Evolutionary conservation across 371 early-diverging fungal genomes (phyloP).

Genomic region (Mortierella sp.): DNA sequence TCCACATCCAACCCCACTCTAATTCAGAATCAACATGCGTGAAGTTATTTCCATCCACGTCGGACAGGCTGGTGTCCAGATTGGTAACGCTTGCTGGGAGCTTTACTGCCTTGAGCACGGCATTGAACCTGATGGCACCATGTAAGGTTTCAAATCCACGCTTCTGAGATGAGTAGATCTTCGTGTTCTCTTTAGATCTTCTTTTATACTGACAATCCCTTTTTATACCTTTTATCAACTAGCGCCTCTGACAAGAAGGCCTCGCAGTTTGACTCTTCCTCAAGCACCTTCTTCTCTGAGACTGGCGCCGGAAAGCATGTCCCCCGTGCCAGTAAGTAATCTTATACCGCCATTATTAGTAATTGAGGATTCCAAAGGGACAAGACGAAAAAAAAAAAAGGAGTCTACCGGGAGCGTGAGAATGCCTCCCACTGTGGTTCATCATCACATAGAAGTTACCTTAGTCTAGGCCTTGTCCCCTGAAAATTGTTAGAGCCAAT

Average conservation of each 20-base stretch:
- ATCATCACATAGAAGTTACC: background rate
- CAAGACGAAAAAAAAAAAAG: background rate
- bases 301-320: conserved; percentile 99
- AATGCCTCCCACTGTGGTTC: background rate
- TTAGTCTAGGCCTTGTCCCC: conserved; percentile 5
- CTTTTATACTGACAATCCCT: background rate
- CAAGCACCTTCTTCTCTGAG: conserved; percentile 97
- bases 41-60: conserved; percentile 56
- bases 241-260: conserved; percentile 67
- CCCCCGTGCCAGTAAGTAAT: conserved; percentile 80
- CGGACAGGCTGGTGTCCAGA: conserved; percentile 93
- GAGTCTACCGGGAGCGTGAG: conserved; percentile 8
- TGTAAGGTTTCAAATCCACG: conserved; percentile 50
- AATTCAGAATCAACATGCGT: conserved; percentile 33
- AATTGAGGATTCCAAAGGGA: background rate
- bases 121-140: conserved; percentile 88
- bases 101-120: conserved; percentile 98
- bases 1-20: background rate
- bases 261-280: conserved; percentile 79
- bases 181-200: background rate
- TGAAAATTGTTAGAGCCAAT: background rate
- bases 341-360: conserved; percentile 24
- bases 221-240: background rate
- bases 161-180: background rate
- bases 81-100: conserved; percentile 99